phyloP scores from a whole-genome alignment of 176 grass and related monocot genomes.

The Zea luxurians region DNA sequence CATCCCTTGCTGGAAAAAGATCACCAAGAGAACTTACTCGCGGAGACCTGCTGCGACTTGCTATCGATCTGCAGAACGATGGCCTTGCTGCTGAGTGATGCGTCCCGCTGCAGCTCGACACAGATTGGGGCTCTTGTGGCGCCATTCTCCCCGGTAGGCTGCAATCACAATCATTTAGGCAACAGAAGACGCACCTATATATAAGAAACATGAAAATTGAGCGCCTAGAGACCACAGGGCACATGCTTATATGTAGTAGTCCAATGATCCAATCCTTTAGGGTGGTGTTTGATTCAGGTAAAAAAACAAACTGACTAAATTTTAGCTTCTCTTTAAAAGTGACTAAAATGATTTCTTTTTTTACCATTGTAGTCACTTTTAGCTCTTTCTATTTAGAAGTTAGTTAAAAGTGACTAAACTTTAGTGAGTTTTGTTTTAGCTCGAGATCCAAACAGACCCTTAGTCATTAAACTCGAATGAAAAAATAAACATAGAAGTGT shows the following conservation, averaged over 20 bases:
- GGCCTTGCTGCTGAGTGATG: conserved; percentile 66
- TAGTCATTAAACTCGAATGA: not conserved
- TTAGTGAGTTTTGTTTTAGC: no score
- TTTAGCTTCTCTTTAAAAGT: no score
- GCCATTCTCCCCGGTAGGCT: conserved; percentile 94
- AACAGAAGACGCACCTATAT: not conserved
- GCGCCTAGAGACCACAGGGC: not conserved
- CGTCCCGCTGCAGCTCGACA: conserved; percentile 65
- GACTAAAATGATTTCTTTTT: no score
- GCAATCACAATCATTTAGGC: conserved; percentile 11
- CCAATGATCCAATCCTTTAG: not conserved
- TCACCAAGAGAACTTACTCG: conserved; percentile 54
- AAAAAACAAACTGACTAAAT: no score
- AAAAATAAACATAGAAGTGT: no score
- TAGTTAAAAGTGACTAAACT: no score
- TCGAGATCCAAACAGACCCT: no score
- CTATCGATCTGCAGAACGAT: conserved; percentile 70
- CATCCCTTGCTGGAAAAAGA: not conserved
- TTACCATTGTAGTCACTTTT: no score
- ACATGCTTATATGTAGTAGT: no score
- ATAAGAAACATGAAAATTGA: no score
- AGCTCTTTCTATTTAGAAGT: no score
- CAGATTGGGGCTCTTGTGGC: conserved; percentile 72
- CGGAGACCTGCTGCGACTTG: conserved; percentile 86
- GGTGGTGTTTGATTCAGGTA: no score